Evolutionary conservation across 768 basidiomycete species (phyloP), one percentile per base, ranked within the genome.

Genomic region (Lentinus brumalis): DNA sequence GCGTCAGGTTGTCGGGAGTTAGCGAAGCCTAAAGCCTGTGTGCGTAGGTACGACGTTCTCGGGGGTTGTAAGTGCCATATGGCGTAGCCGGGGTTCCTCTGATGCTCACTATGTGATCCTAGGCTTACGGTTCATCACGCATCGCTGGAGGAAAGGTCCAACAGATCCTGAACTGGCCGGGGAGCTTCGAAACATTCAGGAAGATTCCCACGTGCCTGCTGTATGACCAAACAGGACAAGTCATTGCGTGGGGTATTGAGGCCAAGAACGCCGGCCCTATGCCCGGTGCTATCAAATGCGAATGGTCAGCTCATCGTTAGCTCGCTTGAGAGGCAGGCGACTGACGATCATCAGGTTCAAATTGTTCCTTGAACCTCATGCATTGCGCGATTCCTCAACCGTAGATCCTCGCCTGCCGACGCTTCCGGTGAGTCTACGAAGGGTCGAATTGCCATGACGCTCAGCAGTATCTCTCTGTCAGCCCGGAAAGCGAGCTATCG

Each of bases 91-190:
- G 10, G 44, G 21, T 29, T 26, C 12, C 21, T 30, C 5, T 5
- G 29, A 29, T 29, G 10, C 46, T 49, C 26, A 49, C 16, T 18
- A 5, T 7, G 31, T 26, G 32, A 40, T 56, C 56, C 41, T 66
- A 92, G 91, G 91, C 93, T 0, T 96, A 91, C 68, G 92, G 89
- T 7, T 94, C 92, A 8, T 89, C 92, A 11, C 86, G 93, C 63
- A 89, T 94, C 59, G 84, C 89, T 10, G 83, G 82, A 0, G 94
- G 94, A 15, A 81, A 81, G 64, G 82, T 94, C 5, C 93, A 93
- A 64, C 92, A 94, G 69, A 92, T 95, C 57, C 74, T 95, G 16
- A 83, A 83, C 60, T 95, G 93, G 93, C 92, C 91, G 0, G 91
- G 91, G 6, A 89, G 89, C 2, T 83, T 86, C 64, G 93, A 94